Conservation (phyloP, 257 asterid species). For the Fraxinus cuspidata region DNA sequence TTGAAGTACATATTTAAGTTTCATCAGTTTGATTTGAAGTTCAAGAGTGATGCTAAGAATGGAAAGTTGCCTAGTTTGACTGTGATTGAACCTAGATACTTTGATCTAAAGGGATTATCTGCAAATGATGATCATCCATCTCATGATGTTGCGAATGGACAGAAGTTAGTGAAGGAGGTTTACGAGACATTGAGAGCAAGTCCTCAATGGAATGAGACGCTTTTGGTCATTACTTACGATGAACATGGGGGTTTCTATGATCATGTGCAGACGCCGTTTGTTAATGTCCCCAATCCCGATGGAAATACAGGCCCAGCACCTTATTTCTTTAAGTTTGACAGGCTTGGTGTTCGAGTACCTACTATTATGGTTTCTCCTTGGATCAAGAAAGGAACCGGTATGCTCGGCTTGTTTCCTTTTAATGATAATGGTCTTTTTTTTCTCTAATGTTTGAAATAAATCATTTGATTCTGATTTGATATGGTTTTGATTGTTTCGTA, state of each 20-base stretch:
- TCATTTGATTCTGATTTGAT: conserved; percentile 3
- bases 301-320: conserved; percentile 85
- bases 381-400: conserved; percentile 90
- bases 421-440: neutral
- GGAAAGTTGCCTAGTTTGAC: conserved; percentile 69
- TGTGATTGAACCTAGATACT: conserved; percentile 81
- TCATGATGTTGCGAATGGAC: conserved; percentile 80
- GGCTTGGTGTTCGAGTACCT: conserved; percentile 95
- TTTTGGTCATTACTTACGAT: conserved; percentile 66
- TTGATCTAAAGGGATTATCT: conserved; percentile 57
- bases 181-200: conserved; percentile 69
- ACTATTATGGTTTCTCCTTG: conserved; percentile 89
- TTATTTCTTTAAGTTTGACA: conserved; percentile 69
- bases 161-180: conserved; percentile 72
- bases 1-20: conserved; percentile 68
- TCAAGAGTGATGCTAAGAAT: conserved; percentile 61
- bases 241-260: conserved; percentile 91
- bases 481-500: neutral
- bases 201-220: conserved; percentile 81
- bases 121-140: conserved; percentile 89
- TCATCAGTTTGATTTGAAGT: conserved; percentile 55
- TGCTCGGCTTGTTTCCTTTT: neutral
- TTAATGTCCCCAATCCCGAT: conserved; percentile 72
- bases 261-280: conserved; percentile 72
- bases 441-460: neutral